Evolutionary conservation across 805 yeast genomes (phyloP), one percentile per base, ranked within the genome.

Genomic region (Candida ponderosae): DNA sequence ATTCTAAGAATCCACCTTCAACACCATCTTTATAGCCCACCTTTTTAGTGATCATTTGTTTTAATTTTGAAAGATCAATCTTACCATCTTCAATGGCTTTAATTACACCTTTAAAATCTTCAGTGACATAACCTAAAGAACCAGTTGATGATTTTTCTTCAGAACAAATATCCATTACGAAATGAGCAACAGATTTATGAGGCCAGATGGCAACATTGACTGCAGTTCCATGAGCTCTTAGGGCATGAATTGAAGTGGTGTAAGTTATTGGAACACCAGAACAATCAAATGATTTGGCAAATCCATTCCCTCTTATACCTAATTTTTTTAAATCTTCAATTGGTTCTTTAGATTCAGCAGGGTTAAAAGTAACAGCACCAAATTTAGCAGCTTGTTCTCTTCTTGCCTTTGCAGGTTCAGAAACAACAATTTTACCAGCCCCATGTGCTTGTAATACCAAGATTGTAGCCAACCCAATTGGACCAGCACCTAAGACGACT

Each of bases 321-420:
- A 67, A 39, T 34, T 54, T 46, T 32, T 51, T 54, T 39, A 69
- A 47, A 16, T 56, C 60, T 5, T 37, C 48, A 23, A 62, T 53
- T 32, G 62, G 48, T 23, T 59, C 53, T 4, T 54, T 60, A 6
- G 49, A 46, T 1, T 50, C 53, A 5, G 60, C 42, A 18, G 76
- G 76, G 46, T 72, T 62, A 45, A 66, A 69, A 1, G 59, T 63
- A 26, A 54, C 56, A 3, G 68, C 76, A 23, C 75, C 74, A 17
- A 72, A 54, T 32, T 54, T 52, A 29, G 63, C 67, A 4, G 84
- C 80, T 30, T 74, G 72, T 38, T 74, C 70, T 52, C 81, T 71
- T 56, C 85, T 74, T n/a, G 74, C 64, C 18, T 60, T 54, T 6
- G 80, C 79, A 18, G 81, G 83, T 47, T 75, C 83, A 16, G 74